Conservation (phyloP, 305 asterid genomes). For the Rubia occidens region DNA sequence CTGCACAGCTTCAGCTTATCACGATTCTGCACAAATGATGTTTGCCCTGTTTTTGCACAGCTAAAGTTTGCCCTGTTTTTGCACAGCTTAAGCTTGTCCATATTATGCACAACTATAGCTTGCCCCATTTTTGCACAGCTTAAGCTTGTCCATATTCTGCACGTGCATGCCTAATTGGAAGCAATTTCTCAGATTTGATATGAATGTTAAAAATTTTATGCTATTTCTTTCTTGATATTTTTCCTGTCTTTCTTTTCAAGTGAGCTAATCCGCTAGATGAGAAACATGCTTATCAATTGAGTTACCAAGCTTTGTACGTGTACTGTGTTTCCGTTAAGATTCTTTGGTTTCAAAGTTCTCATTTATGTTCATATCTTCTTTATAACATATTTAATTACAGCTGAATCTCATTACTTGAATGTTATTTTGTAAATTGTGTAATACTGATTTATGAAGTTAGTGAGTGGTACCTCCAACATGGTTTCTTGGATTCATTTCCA, state of each 20-base stretch:
- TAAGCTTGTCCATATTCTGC: neutral
- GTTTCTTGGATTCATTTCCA: neutral
- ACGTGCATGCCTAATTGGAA: neutral
- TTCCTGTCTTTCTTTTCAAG: neutral
- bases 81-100: neutral
- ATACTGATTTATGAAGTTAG: neutral
- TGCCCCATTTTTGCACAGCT: neutral
- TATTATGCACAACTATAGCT: neutral
- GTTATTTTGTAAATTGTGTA: neutral
- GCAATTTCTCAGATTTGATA: neutral
- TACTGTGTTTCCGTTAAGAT: neutral
- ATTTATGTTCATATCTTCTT: neutral
- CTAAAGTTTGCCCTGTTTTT: neutral
- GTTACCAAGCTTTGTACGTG: neutral
- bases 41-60: neutral
- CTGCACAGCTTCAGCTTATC: conserved; percentile 4
- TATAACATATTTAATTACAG: neutral
- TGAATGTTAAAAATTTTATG: neutral
- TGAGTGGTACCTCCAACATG: neutral
- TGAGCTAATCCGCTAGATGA: neutral
- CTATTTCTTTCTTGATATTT: neutral
- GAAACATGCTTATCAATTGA: neutral
- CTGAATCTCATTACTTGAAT: neutral
- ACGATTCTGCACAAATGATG: neutral
- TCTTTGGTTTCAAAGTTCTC: neutral